Evolutionary conservation across 495 filamentous ascomycete genomes (phyloP).

Genomic region (Hypoxylon cercidicola): DNA sequence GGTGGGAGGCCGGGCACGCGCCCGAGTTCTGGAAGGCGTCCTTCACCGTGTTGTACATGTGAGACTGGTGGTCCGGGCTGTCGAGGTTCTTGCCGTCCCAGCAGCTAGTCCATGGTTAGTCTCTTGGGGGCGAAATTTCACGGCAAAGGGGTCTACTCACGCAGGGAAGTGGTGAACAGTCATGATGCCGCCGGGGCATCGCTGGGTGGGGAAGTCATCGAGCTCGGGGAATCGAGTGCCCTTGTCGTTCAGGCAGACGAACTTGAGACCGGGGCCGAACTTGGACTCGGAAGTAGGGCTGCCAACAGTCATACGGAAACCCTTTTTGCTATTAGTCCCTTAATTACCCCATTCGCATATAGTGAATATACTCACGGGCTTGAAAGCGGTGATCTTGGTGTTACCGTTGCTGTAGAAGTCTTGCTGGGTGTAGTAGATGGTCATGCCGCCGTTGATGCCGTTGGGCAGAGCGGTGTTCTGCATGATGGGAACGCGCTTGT

Average conservation of each 20-base stretch:
- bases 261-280: slow-evolving; percentile 55
- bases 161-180: slow-evolving; percentile 65
- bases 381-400: slow-evolving; percentile 61
- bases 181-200: slow-evolving; percentile 62
- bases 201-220: slow-evolving; percentile 57
- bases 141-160: slow-evolving; percentile 41
- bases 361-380: slow-evolving; percentile 49
- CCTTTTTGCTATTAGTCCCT: slow-evolving; percentile 43
- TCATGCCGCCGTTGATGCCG: slow-evolving; percentile 64
- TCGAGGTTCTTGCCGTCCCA: slow-evolving; percentile 70
- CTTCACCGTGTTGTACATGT: slow-evolving; percentile 61
- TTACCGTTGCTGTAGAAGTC: slow-evolving; percentile 58
- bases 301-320: slow-evolving; percentile 66
- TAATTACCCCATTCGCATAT: not conserved
- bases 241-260: slow-evolving; percentile 59
- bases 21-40: slow-evolving; percentile 57
- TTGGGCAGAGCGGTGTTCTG: slow-evolving; percentile 59
- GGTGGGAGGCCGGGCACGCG: slow-evolving; percentile 62
- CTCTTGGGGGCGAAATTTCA: not conserved
- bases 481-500: slow-evolving; percentile 61
- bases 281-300: slow-evolving; percentile 50
- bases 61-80: slow-evolving; percentile 65
- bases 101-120: slow-evolving; percentile 48
- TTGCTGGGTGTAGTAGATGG: slow-evolving; percentile 65
- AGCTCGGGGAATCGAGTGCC: slow-evolving; percentile 59